phyloP scores from a whole-genome alignment of 2,329 filamentous ascomycete genomes.

The Colletotrichum tropicale region DNA sequence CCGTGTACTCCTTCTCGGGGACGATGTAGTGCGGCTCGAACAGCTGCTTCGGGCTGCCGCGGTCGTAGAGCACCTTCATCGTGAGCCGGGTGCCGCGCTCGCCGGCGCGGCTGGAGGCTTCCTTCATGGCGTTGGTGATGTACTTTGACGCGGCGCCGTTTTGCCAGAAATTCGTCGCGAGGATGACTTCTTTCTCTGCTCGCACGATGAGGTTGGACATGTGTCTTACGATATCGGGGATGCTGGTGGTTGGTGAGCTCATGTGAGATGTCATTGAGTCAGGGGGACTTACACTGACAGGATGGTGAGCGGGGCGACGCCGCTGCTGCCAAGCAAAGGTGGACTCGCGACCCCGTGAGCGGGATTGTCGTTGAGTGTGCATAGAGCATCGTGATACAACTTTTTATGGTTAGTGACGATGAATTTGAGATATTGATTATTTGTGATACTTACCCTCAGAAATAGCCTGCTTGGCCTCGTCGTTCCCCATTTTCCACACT shows the following conservation, averaged over 20 bases:
- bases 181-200: conserved; percentile 73
- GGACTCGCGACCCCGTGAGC: conserved; percentile 56
- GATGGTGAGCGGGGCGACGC: conserved; percentile 71
- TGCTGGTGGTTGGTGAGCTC: conserved; percentile 1
- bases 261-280: too few species aligned
- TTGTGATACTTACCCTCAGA: background rate
- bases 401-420: background rate
- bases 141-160: conserved; percentile 70
- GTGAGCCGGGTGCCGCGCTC: conserved; percentile 61
- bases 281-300: conserved; percentile 57
- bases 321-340: conserved; percentile 56
- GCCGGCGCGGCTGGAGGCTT: conserved; percentile 70
- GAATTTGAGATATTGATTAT: background rate
- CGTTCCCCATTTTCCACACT: background rate
- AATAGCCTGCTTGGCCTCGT: background rate
- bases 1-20: conserved; percentile 60
- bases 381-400: background rate
- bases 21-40: conserved; percentile 70
- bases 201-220: conserved; percentile 78
- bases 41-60: conserved; percentile 68
- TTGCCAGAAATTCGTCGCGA: conserved; percentile 80
- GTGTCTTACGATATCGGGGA: conserved; percentile 75
- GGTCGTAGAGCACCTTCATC: conserved; percentile 79
- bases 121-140: conserved; percentile 70
- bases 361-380: background rate